These are phyloP conservation scores for Colletotrichum aenigma DNA, from an alignment of 2,329 filamentous ascomycete genomes.

Conservation along the genomic window DNA sequence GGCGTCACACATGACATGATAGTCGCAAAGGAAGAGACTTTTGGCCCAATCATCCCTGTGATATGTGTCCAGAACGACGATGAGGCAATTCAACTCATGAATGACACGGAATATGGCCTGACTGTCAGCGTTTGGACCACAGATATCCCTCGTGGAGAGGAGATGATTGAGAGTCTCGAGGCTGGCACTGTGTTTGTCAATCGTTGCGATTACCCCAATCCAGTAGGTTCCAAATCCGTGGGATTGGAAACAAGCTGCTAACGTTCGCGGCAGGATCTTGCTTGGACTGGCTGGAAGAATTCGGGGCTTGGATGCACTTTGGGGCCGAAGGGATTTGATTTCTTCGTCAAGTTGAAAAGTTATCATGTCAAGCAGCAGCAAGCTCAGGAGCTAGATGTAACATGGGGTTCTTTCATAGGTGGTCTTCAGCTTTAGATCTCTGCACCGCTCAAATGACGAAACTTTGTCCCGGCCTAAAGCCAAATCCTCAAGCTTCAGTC, in stretches of 20 bases:
- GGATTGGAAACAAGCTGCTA: neutral
- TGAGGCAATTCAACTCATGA: slow-evolving; percentile 86
- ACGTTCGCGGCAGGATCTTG: slow-evolving; percentile 77
- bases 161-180: neutral
- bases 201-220: neutral
- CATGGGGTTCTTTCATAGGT: neutral
- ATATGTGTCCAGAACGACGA: slow-evolving; percentile 83
- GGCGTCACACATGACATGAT: slow-evolving; percentile 81
- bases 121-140: slow-evolving; percentile 92
- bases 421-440: neutral
- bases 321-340: slow-evolving; percentile 88
- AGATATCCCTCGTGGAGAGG: neutral
- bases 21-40: slow-evolving; percentile 93
- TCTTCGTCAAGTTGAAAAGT: slow-evolving; percentile 95
- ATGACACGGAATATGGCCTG: slow-evolving; percentile 90
- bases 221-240: neutral
- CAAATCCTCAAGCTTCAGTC: neutral
- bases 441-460: neutral
- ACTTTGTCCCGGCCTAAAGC: rapidly evolving
- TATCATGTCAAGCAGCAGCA: slow-evolving; percentile 43
- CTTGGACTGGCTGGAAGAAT: slow-evolving; percentile 98
- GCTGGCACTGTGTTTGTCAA: neutral
- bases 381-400: neutral
- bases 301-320: slow-evolving; percentile 92
- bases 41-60: slow-evolving; percentile 91